These are phyloP conservation scores for Westerdykella aurantiaca DNA, from an alignment of 2,329 filamentous ascomycete species.

Conservation along the genomic window DNA sequence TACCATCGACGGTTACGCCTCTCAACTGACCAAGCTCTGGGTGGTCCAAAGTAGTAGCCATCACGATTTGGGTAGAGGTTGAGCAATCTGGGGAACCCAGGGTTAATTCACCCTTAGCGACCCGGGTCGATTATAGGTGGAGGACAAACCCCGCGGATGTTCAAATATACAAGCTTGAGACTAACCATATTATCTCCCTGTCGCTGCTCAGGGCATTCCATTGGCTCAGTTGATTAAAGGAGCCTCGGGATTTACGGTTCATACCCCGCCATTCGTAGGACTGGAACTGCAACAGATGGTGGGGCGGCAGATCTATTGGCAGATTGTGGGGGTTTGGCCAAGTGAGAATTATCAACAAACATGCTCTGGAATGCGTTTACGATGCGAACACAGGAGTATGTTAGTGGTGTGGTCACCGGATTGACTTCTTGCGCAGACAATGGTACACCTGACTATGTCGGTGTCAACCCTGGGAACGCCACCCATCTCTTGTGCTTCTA, in stretches of 20 bases:
- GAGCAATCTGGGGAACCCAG: no score
- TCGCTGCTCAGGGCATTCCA: no score
- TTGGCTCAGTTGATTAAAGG: not conserved
- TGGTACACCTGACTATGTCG: not conserved
- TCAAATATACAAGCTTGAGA: no score
- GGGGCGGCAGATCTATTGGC: slow-evolving; percentile 10
- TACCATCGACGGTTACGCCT: slow-evolving; percentile 19
- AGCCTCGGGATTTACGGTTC: slow-evolving; percentile 2
- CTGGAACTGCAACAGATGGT: slow-evolving; percentile 4
- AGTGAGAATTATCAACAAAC: not conserved
- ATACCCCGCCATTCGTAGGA: slow-evolving; percentile 10
- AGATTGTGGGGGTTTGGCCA: not conserved
- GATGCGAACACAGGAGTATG: not conserved
- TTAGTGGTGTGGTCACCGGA: no score
- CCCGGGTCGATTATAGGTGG: no score
- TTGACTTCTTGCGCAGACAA: not conserved
- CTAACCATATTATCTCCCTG: no score
- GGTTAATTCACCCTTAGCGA: no score
- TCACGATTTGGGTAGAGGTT: slow-evolving; percentile 1
- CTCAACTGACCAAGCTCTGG: slow-evolving; percentile 18
- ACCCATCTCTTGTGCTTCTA: slow-evolving; percentile 1
- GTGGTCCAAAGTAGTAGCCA: slow-evolving; percentile 21
- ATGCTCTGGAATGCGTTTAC: not conserved
- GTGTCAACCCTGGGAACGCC: not conserved
- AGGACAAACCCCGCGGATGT: no score